A percentile compares a stretch with the other conserved stretches of the same genome.
phyloP scores from a whole-genome alignment of 148 eudicot species.

The Camellia lanceoleosa region DNA sequence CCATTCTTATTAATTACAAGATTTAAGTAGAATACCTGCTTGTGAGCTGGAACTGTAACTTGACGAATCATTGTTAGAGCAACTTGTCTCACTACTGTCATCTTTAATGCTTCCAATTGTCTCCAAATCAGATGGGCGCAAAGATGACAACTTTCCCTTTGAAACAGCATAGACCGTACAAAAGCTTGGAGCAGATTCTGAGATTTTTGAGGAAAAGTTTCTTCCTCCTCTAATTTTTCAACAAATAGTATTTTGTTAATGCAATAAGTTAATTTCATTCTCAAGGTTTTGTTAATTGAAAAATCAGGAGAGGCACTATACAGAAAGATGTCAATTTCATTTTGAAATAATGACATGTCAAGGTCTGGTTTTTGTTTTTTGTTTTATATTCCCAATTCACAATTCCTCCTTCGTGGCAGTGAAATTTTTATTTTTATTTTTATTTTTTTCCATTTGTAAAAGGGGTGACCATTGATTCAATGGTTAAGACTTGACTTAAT shows the following conservation, averaged over 20 bases:
- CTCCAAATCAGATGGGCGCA: conserved; percentile 63
- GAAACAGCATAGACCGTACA: conserved; percentile 83
- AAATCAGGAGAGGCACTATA: background rate
- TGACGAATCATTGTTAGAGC: conserved; percentile 51
- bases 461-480: no score
- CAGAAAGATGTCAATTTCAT: background rate
- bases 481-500: no score
- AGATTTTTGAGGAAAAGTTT: conserved; percentile 55
- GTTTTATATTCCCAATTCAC: background rate
- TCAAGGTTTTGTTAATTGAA: background rate
- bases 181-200: conserved; percentile 60
- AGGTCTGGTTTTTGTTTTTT: background rate
- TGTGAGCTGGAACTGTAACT: conserved; percentile 46
- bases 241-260: background rate
- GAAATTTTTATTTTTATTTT: background rate
- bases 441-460: background rate
- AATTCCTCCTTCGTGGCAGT: background rate
- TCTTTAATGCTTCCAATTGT: conserved; percentile 33
- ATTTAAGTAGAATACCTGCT: conserved; percentile 25
- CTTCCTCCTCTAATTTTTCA: conserved; percentile 47
- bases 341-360: background rate
- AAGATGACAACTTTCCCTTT: conserved; percentile 70
- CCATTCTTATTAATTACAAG: background rate
- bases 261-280: background rate
- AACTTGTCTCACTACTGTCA: conserved; percentile 42